phyloP scores from a whole-genome alignment of 2,329 filamentous ascomycete species.

The Aplosporella prunicola region DNA sequence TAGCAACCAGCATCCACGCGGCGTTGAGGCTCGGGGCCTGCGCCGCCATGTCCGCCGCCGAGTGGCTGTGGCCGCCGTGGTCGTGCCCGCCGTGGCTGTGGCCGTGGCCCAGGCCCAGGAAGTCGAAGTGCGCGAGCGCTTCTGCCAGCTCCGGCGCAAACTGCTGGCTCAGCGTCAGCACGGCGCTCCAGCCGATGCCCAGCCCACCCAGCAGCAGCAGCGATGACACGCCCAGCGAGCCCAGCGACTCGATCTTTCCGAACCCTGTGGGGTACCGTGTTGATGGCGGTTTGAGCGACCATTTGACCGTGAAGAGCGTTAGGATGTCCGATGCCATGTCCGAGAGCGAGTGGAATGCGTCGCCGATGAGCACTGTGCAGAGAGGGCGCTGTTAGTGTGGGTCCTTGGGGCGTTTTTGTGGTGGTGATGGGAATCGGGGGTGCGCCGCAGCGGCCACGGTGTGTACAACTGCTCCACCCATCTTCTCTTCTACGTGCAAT shows the following conservation, averaged over 20 bases:
- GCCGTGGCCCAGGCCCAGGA: slow-evolving; percentile 47
- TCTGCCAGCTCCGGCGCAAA: slow-evolving; percentile 40
- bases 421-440: too few relatives aligned
- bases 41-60: slow-evolving; percentile 36
- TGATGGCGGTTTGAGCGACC: slow-evolving; percentile 78
- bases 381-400: slow-evolving; percentile 17
- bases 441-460: too few relatives aligned
- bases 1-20: slow-evolving; percentile 85
- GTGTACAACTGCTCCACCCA: too few relatives aligned
- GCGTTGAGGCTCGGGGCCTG: slow-evolving; percentile 74
- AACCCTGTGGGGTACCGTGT: slow-evolving; percentile 81
- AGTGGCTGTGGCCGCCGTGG: slow-evolving; percentile 22
- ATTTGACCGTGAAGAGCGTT: slow-evolving; percentile 88
- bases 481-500: too few relatives aligned
- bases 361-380: slow-evolving; percentile 67
- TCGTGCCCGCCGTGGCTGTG: slow-evolving; percentile 54
- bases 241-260: slow-evolving; percentile 95
- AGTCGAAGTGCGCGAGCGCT: slow-evolving; percentile 31
- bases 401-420: not conserved
- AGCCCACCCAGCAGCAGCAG: slow-evolving; percentile 82
- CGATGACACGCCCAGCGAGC: slow-evolving; percentile 84
- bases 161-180: slow-evolving; percentile 47
- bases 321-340: slow-evolving; percentile 92
- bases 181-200: slow-evolving; percentile 70
- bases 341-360: slow-evolving; percentile 90